Conservation (phyloP, 345 rosid species). For the Eucalyptus sp. region DNA sequence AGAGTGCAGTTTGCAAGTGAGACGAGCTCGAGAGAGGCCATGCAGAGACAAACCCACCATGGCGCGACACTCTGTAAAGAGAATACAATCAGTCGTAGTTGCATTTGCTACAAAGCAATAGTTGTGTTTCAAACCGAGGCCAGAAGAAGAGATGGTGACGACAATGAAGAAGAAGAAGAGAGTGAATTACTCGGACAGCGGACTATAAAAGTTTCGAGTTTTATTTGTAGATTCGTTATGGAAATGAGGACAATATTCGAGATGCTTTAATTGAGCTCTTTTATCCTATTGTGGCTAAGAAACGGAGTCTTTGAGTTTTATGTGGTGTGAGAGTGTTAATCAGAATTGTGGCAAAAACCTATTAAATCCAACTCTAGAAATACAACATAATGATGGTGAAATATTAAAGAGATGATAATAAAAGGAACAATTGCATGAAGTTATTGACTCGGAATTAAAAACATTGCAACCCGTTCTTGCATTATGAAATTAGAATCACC, state of each 20-base stretch:
- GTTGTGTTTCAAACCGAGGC: not conserved
- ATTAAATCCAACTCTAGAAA: not conserved
- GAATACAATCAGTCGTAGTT: not conserved
- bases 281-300: not conserved
- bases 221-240: not conserved
- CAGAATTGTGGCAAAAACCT: not conserved
- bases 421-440: not conserved
- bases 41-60: not conserved
- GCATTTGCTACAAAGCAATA: not conserved
- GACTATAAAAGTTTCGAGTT: not conserved
- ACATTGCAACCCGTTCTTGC: not conserved
- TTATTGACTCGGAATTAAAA: not conserved
- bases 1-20: not conserved
- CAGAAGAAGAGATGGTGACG: not conserved
- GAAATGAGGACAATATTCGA: not conserved
- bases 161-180: not conserved
- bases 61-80: not conserved
- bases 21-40: not conserved
- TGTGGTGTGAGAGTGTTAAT: not conserved
- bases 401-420: not conserved
- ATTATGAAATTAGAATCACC: not conserved
- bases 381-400: not conserved
- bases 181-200: too few species aligned
- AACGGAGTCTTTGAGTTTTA: not conserved
- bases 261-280: not conserved